A percentile compares a stretch with the other conserved stretches of the same genome.
phyloP scores from a whole-genome alignment of 1,139 yeast species.

The Scheffersomyces titani region DNA sequence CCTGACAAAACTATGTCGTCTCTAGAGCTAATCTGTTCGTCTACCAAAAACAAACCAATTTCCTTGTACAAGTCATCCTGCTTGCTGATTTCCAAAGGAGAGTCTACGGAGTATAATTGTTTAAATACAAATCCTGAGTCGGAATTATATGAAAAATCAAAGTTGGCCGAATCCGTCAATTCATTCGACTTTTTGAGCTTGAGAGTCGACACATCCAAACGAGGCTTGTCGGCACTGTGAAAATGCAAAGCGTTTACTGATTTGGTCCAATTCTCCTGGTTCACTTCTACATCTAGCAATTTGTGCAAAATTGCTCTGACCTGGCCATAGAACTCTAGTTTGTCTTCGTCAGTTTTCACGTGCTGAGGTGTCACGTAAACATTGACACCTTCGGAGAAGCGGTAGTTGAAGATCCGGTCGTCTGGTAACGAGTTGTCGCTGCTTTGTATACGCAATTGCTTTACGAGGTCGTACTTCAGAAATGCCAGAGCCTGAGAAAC shows the following conservation, averaged over 20 bases:
- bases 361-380: slow-evolving; percentile 28
- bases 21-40: slow-evolving; percentile 22
- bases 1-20: slow-evolving; percentile 42
- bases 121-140: background rate
- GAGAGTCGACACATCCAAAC: background rate
- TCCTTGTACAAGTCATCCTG: slow-evolving; percentile 22
- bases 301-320: slow-evolving; percentile 16
- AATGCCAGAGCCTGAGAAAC: slow-evolving; percentile 3
- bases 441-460: slow-evolving; percentile 25
- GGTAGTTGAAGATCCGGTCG: slow-evolving; percentile 24
- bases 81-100: background rate
- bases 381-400: slow-evolving; percentile 23
- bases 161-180: background rate
- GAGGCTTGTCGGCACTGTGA: slow-evolving; percentile 8
- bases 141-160: background rate
- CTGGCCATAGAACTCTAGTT: slow-evolving; percentile 22
- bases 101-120: background rate
- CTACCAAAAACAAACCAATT: slow-evolving; percentile 37
- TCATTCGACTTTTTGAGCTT: background rate
- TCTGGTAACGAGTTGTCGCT: slow-evolving; percentile 8
- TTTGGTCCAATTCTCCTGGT: slow-evolving; percentile 19
- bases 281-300: slow-evolving; percentile 17
- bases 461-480: slow-evolving; percentile 8
- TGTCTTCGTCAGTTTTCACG: slow-evolving; percentile 10
- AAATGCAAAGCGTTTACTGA: slow-evolving; percentile 22